Evolutionary conservation across 257 asterid species (phyloP).

Genomic region (Nyctanthes arbortristis): DNA sequence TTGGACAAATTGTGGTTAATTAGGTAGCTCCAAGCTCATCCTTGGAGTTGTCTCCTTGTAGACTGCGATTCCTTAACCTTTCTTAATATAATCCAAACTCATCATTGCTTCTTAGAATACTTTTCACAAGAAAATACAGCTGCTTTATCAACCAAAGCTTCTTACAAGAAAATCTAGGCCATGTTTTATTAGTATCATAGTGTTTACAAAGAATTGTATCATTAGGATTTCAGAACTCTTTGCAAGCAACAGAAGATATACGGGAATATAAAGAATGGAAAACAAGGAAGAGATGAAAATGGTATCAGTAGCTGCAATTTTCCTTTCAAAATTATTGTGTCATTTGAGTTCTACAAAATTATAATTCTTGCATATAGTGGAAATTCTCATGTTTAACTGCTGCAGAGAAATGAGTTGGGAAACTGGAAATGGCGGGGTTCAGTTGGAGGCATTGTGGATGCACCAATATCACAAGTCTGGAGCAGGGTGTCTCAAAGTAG

Average conservation of each 20-base stretch:
- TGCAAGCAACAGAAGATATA: neutral
- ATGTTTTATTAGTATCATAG: neutral
- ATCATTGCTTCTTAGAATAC: conserved; percentile 30
- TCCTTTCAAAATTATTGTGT: conserved; percentile 2
- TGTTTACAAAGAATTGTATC: conserved; percentile 9
- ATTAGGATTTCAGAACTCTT: conserved; percentile 12
- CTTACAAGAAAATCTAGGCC: conserved; percentile 1
- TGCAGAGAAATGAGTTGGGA: conserved; percentile 19
- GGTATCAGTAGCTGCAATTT: conserved; percentile 13
- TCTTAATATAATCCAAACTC: neutral
- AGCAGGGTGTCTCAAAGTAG: conserved; percentile 44
- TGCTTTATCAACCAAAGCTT: neutral
- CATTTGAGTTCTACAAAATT: too few species aligned
- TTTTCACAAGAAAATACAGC: conserved; percentile 20
- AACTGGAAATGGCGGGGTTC: conserved; percentile 63
- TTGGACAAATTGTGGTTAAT: conserved; percentile 32
- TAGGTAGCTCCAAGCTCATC: conserved; percentile 20
- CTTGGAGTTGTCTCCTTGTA: conserved; percentile 31
- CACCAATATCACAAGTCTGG: conserved; percentile 54
- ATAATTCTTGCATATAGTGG: neutral
- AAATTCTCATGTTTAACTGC: neutral
- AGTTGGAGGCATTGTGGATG: conserved; percentile 60
- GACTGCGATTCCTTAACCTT: conserved; percentile 27
- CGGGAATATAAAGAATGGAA: conserved; percentile 20
- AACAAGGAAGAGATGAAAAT: conserved; percentile 12